Base-by-base conservation (phyloP, 2,329 filamentous ascomycete species). In the Seiridium unicorne region DNA sequence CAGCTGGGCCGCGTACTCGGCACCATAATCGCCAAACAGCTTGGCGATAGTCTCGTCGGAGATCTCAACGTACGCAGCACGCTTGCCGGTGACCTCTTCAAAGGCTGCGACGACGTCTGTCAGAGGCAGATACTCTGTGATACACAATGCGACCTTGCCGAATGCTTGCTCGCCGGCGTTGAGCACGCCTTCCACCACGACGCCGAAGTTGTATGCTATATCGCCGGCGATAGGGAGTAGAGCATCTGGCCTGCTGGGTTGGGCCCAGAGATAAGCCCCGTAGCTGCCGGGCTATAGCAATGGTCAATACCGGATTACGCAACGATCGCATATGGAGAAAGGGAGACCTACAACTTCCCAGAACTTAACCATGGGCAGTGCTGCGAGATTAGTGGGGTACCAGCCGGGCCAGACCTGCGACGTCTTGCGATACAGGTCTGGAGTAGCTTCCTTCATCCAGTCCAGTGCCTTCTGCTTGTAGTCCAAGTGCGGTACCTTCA, bases 401-500 rank as follows among this genome's bases (percentile, higher is more conserved):
- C 55, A 63, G 2, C 64, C 62, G 9, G 51, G 54, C 64, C 65
- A 69, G 44, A 69, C 44, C 54, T 64, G 62, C n/a, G 65, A 68
- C 31, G 68, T 67, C 47, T 60, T 63, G n/a, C 7, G 38, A 31
- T 58, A 48, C 38, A 69, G 61, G 3, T 18, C 62, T 13, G 62
- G 61, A 35, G 51, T 40, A 9, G 60, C 36, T 1, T 44, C 44
- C 35, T 58, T 60, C 59, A 68, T 66, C 60, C 63, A 64, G 5
- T 53, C 58, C 55, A 65, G 64, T 32, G 64, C 57, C 11, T 32
- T 35, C 40, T 60, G 61, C 61, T 68, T 69, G 55, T 60, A 62
- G 40, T 68, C 65, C 47, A 64, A 66, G 58, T 69, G 67, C 35
- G 66, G 65, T 13, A 69, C 61, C 7, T 57, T 26, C 55, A 64